Evolutionary conservation across 2,329 filamentous ascomycete genomes (phyloP), one percentile per base, ranked within the genome.

Genomic region (Verticillium nonalfalfae): DNA sequence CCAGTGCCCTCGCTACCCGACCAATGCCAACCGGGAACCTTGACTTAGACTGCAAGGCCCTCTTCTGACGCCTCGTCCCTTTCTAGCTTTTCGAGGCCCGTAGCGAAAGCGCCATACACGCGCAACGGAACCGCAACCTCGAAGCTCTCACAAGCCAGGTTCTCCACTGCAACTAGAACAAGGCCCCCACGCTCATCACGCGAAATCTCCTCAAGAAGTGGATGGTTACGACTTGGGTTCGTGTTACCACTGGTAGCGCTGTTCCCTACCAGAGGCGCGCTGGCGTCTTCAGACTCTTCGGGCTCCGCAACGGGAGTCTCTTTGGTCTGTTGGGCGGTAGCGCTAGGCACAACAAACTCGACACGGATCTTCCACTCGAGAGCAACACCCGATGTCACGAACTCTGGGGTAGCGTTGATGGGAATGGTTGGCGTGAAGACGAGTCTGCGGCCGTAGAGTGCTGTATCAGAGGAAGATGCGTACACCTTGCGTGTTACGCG

Each of bases 341-440:
- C 63, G 52, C 70, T 66, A 6, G 90, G 88, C 6, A 94, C 94
- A 33, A 97, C 93, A 75, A 99, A 99, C 75, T 98, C 93, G 62
- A 99, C 86, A 1, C 91, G 82, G 38, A 99, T 79, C 72, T 90
- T 90, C 95, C 95, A 99, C 66, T 92, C 90, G 33, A 97, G 79
- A 65, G 85, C 90, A 4, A 99, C 85, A 1, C 93, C 93, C 64
- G 87, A 96, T 0, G 95, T 99, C 56, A 96, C 84, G 67, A 99
- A 96, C 65, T 95, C 93, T 0, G 95, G 95, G 1, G 93, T 97
- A 0, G 91, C 93, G 14, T 82, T 83, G 18, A 90, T 83, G 0
- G 95, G 95, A 57, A 99, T 93, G 0, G 91, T 90, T 0, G 93
- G 90, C 9, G 82, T 88, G 69, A 98, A 97, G 7, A 90, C 86